Base-by-base conservation (phyloP, 441 rosid genomes). In the Erodium trifolium region DNA sequence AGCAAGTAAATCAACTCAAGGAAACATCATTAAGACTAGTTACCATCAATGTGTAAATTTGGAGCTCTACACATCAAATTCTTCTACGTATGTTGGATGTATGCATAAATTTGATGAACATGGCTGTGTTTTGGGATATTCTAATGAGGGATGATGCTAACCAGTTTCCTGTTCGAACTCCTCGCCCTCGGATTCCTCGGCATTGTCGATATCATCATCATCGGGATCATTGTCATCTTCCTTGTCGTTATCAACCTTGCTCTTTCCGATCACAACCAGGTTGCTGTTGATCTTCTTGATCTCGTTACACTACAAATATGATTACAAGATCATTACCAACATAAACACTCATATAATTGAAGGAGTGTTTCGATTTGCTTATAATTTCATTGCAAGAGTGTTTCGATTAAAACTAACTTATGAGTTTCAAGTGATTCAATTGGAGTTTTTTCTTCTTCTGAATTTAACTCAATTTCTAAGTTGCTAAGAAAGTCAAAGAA, bases 81-180 rank as follows among this genome's bases (percentile, higher is more conserved):
- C 27, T 5, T 41, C 47, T 41, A 2, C 5, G 0, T 41, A 41
- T 9, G 1, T 41, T 9, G 12, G 1, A 41, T 41, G 13, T 49
- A 49, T 13, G 16, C 16, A 23, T 23, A 23, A 12, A 13, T 41
- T 47, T 2, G 4, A 11, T 47, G 16, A 47, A 0, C 37, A 34
- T 34, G 37, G 37, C 4, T 0, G 4, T 12, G 55, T 47, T 11
- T 47, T 47, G 5, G 47, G 47, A 41, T 41, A 4, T 41, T 41
- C 47, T 13, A 3, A 3, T 34, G 14, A 49, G 0, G 55, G 55
- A 39, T 39, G 47, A 6, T 49, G 57, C 17, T 49, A 90, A 49
- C 83, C 87, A n/a, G 94, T 89, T 85, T 90, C 98, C 77, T 89
- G 97, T 80, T 91, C 98, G 75, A 93, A 93, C 45, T 91, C 95